These are phyloP conservation scores for Termitomyces sp. DNA, from an alignment of 768 basidiomycete species.

Conservation along the genomic window DNA sequence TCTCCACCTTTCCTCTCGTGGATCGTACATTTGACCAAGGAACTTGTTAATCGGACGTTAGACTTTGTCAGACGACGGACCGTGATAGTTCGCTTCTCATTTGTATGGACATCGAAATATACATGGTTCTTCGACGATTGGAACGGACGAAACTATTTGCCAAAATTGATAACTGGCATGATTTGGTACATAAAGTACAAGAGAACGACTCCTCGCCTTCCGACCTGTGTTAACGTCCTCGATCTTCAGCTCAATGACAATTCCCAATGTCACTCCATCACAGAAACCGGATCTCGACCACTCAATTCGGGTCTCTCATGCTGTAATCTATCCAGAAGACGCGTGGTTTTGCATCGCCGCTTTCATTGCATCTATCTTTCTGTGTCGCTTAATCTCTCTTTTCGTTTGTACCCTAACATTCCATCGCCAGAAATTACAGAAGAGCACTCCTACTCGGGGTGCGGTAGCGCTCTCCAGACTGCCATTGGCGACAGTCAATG, in stretches of 20 bases:
- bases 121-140: background rate
- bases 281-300: slow-evolving; percentile 7
- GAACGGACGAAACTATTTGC: background rate
- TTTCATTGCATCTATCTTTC: slow-evolving; percentile 11
- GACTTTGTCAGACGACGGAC: background rate
- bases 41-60: background rate
- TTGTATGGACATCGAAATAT: too few species aligned
- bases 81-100: background rate
- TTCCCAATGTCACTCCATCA: background rate
- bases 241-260: background rate
- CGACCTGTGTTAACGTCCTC: background rate
- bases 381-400: slow-evolving; percentile 5
- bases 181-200: background rate
- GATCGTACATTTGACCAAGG: background rate
- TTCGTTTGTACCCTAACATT: background rate
- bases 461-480: slow-evolving; percentile 3
- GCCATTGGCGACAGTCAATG: slow-evolving; percentile 9
- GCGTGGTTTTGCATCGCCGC: slow-evolving; percentile 14
- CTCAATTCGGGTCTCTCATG: slow-evolving; percentile 4
- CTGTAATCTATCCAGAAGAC: slow-evolving; percentile 8
- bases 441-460: background rate
- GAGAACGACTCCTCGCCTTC: background rate
- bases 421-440: background rate
- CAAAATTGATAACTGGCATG: background rate
- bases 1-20: background rate